phyloP scores from a whole-genome alignment of 305 asterid species.

The Fraxinus dipetala region DNA sequence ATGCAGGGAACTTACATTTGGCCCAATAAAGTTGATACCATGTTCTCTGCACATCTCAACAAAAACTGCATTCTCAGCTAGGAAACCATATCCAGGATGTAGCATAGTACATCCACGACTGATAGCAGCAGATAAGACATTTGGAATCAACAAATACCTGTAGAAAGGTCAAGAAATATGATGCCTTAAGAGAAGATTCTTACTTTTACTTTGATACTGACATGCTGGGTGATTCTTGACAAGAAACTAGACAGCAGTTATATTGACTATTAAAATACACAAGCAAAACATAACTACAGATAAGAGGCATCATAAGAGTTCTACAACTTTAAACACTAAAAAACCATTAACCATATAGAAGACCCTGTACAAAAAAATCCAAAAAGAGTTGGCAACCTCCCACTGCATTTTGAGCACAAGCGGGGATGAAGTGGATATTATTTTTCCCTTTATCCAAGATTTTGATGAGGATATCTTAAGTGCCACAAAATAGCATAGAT shows the following conservation, averaged over 20 bases:
- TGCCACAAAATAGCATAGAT: background rate
- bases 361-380: background rate
- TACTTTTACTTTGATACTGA: background rate
- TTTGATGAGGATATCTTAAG: background rate
- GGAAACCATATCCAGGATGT: slow-evolving; percentile 99
- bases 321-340: background rate
- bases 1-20: slow-evolving; percentile 58
- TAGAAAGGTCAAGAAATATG: slow-evolving; percentile 9
- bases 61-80: slow-evolving; percentile 88
- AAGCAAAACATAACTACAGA: background rate
- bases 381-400: background rate
- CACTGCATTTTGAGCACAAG: background rate
- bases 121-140: slow-evolving; percentile 90
- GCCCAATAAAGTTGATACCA: slow-evolving; percentile 90
- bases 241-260: background rate
- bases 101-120: slow-evolving; percentile 95
- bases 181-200: background rate
- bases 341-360: background rate
- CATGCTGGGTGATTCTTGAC: background rate
- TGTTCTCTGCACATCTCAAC: slow-evolving; percentile 94
- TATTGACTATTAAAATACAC: background rate
- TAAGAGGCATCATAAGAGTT: background rate
- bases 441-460: background rate
- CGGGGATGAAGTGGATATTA: background rate
- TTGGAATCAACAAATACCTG: slow-evolving; percentile 79